These are phyloP conservation scores for Candida vartiovaarae DNA, from an alignment of 805 yeast genomes.

Conservation along the genomic window DNA sequence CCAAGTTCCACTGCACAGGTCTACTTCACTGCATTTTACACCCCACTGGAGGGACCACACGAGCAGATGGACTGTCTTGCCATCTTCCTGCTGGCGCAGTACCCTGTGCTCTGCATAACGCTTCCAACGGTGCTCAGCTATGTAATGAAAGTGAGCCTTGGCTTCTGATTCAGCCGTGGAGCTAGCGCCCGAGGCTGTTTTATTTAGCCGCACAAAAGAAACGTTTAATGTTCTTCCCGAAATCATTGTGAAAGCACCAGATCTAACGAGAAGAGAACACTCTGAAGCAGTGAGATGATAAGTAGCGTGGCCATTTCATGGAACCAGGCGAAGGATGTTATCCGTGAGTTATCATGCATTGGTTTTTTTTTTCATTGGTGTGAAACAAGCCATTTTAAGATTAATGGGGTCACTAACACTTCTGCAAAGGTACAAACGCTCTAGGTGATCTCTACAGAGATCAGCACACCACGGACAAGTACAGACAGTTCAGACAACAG, in stretches of 20 bases:
- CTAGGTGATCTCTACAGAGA: conserved; percentile 34
- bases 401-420: not conserved
- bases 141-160: conserved; percentile 13
- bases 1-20: conserved; percentile 89
- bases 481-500: conserved; percentile 37
- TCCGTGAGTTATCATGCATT: not conserved
- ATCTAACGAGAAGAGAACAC: too few species aligned
- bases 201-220: too few species aligned
- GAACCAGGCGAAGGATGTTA: not conserved
- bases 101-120: conserved; percentile 57
- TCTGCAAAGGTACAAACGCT: conserved; percentile 2
- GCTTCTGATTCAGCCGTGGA: conserved; percentile 1
- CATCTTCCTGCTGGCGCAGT: conserved; percentile 65
- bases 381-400: too few species aligned
- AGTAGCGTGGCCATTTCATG: too few species aligned
- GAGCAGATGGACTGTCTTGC: conserved; percentile 81
- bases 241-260: too few species aligned
- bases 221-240: too few species aligned
- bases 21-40: conserved; percentile 81
- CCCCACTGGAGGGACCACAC: conserved; percentile 52
- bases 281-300: too few species aligned
- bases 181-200: not conserved
- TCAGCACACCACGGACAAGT: conserved; percentile 33
- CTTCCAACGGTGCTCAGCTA: conserved; percentile 53
- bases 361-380: too few species aligned